Evolutionary conservation across 306 rosid species (phyloP).

Genomic region (Pyrus communis): DNA sequence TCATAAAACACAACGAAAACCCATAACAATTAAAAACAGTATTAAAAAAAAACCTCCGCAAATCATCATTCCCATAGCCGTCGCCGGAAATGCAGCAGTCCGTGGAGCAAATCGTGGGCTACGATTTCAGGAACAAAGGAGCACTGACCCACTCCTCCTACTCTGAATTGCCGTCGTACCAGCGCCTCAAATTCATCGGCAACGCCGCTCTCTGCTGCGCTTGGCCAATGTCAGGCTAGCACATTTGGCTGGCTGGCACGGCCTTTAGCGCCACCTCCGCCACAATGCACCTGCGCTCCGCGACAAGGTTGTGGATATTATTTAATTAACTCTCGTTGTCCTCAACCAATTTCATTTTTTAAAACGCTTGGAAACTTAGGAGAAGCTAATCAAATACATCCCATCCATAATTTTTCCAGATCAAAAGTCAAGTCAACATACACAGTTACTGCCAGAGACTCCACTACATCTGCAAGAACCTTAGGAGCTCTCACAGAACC

Average conservation of each 20-base stretch:
- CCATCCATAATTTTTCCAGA: constrained; percentile 60
- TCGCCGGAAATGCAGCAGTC: constrained; percentile 13
- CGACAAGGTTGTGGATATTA: constrained; percentile 12
- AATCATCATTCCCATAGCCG: not conserved
- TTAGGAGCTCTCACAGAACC: constrained; percentile 75
- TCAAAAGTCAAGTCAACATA: constrained; percentile 50
- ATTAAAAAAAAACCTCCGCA: not conserved
- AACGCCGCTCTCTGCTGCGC: constrained; percentile 56
- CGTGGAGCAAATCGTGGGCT: constrained; percentile 28
- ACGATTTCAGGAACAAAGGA: constrained; percentile 39
- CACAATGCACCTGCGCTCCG: constrained; percentile 27
- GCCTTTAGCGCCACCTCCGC: constrained; percentile 37
- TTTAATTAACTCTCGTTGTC: not conserved
- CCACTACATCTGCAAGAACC: constrained; percentile 79
- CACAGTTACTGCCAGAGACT: constrained; percentile 65
- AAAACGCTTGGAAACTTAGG: not conserved
- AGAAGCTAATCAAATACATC: constrained; percentile 17
- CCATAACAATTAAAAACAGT: no score
- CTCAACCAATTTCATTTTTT: not conserved
- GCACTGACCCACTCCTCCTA: constrained; percentile 71
- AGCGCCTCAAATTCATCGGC: constrained; percentile 72
- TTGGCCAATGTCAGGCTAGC: constrained; percentile 74
- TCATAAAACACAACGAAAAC: not conserved
- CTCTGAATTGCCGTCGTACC: constrained; percentile 21
- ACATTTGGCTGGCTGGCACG: constrained; percentile 46